Evolutionary conservation across 192 early-diverging fungal species (phyloP), one percentile per base, ranked within the genome.

Genomic region (Funneliformis mosseae): DNA sequence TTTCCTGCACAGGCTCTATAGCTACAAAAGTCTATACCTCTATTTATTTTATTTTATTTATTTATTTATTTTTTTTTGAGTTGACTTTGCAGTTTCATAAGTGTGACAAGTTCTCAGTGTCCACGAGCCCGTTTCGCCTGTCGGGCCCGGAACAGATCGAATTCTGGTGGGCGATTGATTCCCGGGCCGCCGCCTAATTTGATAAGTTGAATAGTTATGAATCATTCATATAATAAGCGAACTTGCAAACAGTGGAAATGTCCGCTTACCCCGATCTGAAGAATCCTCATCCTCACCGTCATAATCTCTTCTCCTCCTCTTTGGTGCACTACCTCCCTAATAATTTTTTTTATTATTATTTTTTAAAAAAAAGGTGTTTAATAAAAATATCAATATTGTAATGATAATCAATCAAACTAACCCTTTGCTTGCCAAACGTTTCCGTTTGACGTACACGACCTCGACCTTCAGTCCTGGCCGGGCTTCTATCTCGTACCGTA

Each of bases 161-260:
- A 88, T 74, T 89, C 88, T 38, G 88, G 88, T 21, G 88, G 88
- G 28, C 88, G 79, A 67, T 89, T 89, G 23, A 86, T 85, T 11
- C 88, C 88, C 55, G 83, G 83, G 5, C 48, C 48, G 16, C 48
- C 18, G 18, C 48, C 48, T 55, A 55, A 55, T 16, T 18, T 55
- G 16, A 55, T 55, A 55, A 55, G 12, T 55, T 21, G 14, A 55
- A 55, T 55, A 4, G 48, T 55, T 55, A 55, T 4, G 18, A 18
- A 5, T 14, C 6, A 16, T 50, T 18, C 0, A 3, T 55, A 16
- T 5, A 18, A 55, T 10, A 12, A 1, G 0, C 46, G 4, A 5
- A 48, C 12, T 46, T 55, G 18, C 18, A 55, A 55, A 16, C n/a
- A 16, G 16, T 18, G 18, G 11, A 16, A 50, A 16, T 50, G 46